Base-by-base conservation (phyloP, 371 early-diverging fungal genomes). In the Rhizopus delemar region DNA sequence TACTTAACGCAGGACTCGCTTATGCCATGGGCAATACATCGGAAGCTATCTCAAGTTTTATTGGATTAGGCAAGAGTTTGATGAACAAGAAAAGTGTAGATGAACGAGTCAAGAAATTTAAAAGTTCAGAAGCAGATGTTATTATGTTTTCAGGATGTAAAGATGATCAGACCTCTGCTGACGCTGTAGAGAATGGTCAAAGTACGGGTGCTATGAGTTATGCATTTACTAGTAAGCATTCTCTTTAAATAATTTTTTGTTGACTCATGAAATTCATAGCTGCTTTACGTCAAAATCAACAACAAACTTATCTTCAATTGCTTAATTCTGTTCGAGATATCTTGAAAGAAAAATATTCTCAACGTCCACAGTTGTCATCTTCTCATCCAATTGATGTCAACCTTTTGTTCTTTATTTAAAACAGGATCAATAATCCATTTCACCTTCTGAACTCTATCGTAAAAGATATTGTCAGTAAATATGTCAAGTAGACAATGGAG, bases 81-180 rank as follows among this genome's bases (percentile, higher is more conserved):
- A 56, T 70, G 56, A 69, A 57, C n/a, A 54, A 73, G 8, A 74
- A 71, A 15, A 62, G 70, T 29, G 71, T 75, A 2, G 45, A 62
- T 28, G 72, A 71, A 41, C 69, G 69, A 35, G 69, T 78, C 34
- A 75, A 74, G 35, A 57, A 64, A 33, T 64, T 71, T 39, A 86
- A 85, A 68, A 80, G 81, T 49, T 83, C 77, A 11, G 52, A 68
- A 38, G 90, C 90, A 35, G 91, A 91, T 68, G 89, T 91, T 5
- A 84, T 91, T 55, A 88, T 89, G 89, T 91, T 94, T 59, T 84
- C 86, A 51, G 95, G 70, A 68, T 95, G 94, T 73, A 91, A 90
- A 67, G 96, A 96, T 66, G 76, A 72, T 56, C 94, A 95, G 68
- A 94, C 94, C 2, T 89, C 89, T 3, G 93, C 95, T 0, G 95